A percentile compares a stretch with the other conserved stretches of the same genome.
These are phyloP conservation scores for Saccharomyces pastorianus DNA, from an alignment of 1,139 yeast genomes.

Conservation along the genomic window DNA sequence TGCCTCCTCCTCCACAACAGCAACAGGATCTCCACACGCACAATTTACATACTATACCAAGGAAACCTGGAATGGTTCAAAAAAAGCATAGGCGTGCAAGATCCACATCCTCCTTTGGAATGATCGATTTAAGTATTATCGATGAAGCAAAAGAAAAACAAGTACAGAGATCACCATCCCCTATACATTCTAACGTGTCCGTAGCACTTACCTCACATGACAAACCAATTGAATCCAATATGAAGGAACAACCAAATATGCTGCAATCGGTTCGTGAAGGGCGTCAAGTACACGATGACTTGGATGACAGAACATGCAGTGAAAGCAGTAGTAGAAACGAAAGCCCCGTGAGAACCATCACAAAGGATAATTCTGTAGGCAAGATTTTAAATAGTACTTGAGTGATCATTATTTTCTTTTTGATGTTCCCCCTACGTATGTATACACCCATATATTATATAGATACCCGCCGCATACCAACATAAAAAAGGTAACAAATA, in stretches of 20 bases:
- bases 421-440: not conserved
- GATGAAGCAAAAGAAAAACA: slow-evolving; percentile 14
- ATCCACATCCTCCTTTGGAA: slow-evolving; percentile 27
- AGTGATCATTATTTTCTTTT: not conserved
- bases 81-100: slow-evolving; percentile 24
- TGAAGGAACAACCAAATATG: slow-evolving; percentile 1
- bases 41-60: slow-evolving; percentile 1
- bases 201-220: not conserved
- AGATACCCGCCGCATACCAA: not conserved
- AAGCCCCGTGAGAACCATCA: slow-evolving; percentile 12
- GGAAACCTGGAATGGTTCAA: slow-evolving; percentile 4
- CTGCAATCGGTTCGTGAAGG: slow-evolving; percentile 2
- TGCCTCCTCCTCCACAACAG: not conserved
- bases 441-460: not conserved
- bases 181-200: not conserved
- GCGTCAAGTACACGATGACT: slow-evolving; percentile 11
- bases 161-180: not conserved
- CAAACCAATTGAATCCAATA: not conserved
- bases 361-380: slow-evolving; percentile 1
- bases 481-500: not conserved
- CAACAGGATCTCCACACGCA: slow-evolving; percentile 6
- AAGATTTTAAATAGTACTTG: slow-evolving; percentile 1
- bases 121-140: slow-evolving; percentile 25
- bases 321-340: slow-evolving; percentile 24
- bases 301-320: slow-evolving; percentile 29